Evolutionary conservation across 139 green algal species (phyloP).

Genomic region (Astrephomene gubernaculifera): DNA sequence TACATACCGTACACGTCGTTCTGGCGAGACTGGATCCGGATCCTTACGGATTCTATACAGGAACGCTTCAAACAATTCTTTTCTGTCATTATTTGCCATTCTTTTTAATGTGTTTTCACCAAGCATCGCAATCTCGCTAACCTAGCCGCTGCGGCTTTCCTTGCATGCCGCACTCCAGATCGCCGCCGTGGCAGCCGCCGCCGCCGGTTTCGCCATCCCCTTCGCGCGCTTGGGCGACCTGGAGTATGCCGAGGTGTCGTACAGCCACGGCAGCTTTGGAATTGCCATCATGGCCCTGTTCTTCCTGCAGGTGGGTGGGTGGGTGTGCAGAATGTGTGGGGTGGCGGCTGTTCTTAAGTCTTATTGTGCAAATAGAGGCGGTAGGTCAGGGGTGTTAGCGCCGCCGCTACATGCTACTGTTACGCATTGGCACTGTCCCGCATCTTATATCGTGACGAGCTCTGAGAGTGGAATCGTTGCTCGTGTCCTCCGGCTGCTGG

Average conservation of each 20-base stretch:
- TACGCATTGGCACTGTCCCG: too few relatives aligned
- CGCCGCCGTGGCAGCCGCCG: neutral
- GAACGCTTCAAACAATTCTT: neutral
- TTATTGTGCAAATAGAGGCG: neutral
- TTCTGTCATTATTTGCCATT: neutral
- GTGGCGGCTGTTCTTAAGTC: neutral
- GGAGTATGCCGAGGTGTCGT: neutral
- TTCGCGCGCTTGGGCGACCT: neutral
- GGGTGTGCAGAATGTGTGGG: neutral
- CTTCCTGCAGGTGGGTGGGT: slow-evolving; percentile 34
- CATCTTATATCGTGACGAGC: too few relatives aligned
- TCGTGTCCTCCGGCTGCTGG: neutral
- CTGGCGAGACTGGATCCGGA: too few relatives aligned
- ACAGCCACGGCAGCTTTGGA: slow-evolving; percentile 19
- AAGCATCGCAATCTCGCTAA: neutral
- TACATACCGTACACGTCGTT: too few relatives aligned
- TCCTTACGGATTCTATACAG: too few relatives aligned
- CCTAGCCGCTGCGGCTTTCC: neutral
- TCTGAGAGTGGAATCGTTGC: too few relatives aligned
- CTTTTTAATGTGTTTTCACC: neutral
- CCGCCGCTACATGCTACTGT: too few relatives aligned
- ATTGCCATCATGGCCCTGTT: slow-evolving; percentile 22
- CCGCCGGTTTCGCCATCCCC: neutral
- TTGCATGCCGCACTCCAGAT: neutral
- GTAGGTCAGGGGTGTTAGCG: neutral